Conservation (phyloP, 1,284 basidiomycete genomes). For the Austroboletus niveus region DNA sequence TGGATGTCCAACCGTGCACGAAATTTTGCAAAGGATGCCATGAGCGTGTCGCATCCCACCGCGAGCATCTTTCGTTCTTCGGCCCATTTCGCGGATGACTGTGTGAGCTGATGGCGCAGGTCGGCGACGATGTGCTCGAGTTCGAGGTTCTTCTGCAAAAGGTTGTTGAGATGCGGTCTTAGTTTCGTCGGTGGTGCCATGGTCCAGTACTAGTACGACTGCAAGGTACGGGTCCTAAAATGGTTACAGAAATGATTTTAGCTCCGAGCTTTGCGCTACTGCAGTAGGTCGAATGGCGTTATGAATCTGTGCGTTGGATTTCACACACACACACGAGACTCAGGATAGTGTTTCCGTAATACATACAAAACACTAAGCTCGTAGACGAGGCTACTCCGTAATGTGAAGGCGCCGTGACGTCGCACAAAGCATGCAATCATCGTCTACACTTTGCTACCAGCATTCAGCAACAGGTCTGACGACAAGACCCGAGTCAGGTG, state of each 20-base stretch:
- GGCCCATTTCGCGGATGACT: conserved; percentile 30
- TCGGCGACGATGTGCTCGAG: conserved; percentile 30
- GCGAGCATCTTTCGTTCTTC: conserved; percentile 27
- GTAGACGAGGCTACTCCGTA: no score
- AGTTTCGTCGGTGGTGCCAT: conserved; percentile 28
- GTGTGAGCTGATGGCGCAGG: conserved; percentile 30
- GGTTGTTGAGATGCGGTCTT: conserved; percentile 29
- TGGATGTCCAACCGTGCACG: conserved; percentile 26
- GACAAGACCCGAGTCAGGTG: background rate
- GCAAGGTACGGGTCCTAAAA: background rate
- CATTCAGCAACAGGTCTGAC: no score
- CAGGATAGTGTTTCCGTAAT: no score
- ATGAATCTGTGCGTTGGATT: no score
- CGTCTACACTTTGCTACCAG: no score
- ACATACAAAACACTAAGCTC: no score
- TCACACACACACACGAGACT: no score
- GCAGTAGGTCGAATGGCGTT: no score
- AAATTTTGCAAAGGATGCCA: conserved; percentile 34
- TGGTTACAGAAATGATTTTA: background rate
- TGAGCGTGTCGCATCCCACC: conserved; percentile 25
- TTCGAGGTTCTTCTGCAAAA: conserved; percentile 29
- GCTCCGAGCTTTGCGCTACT: background rate
- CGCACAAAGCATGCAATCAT: no score
- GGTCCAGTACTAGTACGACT: background rate
- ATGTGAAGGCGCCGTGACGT: no score